Evolutionary conservation across 495 filamentous ascomycete genomes (phyloP).

Genomic region (Penicillium ochrochloron): DNA sequence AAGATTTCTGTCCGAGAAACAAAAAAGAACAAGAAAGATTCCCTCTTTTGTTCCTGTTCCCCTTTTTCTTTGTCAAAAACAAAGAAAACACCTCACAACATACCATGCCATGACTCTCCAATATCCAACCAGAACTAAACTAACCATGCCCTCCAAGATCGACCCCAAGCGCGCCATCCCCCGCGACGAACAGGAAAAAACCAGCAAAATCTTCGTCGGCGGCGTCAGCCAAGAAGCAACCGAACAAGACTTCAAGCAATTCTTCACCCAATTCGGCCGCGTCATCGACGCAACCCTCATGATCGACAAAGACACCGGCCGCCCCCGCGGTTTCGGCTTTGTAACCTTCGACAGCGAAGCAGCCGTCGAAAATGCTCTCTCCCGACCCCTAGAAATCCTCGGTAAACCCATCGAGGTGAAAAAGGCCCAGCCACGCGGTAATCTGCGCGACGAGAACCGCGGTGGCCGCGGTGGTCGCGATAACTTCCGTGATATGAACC

Average conservation of each 20-base stretch:
- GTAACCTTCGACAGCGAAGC: constrained; percentile 97
- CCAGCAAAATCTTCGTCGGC: constrained; percentile 97
- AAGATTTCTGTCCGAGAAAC: background rate
- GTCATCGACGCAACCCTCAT: constrained; percentile 97
- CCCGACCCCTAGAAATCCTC: constrained; percentile 82
- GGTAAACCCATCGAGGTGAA: constrained; percentile 98
- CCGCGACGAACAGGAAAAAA: constrained; percentile 96
- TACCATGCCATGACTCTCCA: constrained; percentile 13
- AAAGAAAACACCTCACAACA: constrained; percentile 12
- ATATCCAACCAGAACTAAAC: background rate
- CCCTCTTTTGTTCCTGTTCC: background rate
- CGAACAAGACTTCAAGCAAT: constrained; percentile 92
- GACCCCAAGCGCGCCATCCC: constrained; percentile 98
- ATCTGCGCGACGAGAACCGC: constrained; percentile 85
- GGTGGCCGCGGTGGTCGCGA: constrained; percentile 61
- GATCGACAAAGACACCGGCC: constrained; percentile 99
- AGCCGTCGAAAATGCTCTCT: constrained; percentile 89
- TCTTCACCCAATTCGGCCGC: constrained; percentile 94
- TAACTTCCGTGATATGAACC: constrained; percentile 61
- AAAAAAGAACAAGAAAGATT: background rate
- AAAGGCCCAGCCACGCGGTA: constrained; percentile 94
- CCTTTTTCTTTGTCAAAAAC: too few species aligned
- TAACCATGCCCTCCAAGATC: constrained; percentile 56
- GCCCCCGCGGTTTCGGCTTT: constrained; percentile 96
- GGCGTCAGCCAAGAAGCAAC: constrained; percentile 97